Base-by-base conservation (phyloP, 441 rosid genomes). In the Euphorbia corollata region DNA sequence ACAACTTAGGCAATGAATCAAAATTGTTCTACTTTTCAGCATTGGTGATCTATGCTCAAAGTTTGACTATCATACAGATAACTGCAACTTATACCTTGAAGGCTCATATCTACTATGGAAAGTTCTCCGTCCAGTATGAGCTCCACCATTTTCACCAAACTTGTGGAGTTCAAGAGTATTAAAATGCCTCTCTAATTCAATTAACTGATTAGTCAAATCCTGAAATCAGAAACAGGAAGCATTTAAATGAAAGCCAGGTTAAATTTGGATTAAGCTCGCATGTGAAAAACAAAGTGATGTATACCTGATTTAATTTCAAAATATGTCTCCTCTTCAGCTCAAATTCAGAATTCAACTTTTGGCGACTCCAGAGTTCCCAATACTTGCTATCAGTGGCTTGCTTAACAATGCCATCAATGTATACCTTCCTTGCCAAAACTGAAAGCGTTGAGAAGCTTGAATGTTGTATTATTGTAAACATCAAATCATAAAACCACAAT, bases 361-460 rank as follows among this genome's bases (percentile, higher is more conserved):
- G 99, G 75, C 79, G 82, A 82, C 84, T 83, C 99, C 98, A 91
- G 51, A 91, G 85, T 61, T 91, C 96, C 97, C 91, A 85, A 69
- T 89, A 91, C 62, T 65, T 89, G 65, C 76, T 72, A 77, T 94
- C 97, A 65, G 86, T 85, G 71, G 96, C 87, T 88, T 94, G 99
- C 81, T 88, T 88, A 58, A 87, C 74, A 73, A 89, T 78, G 63
- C 92, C 96, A 75, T 94, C 94, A 75, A 89, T 65, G 68, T 85
- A 84, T 75, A 80, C 72, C 81, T 84, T 88, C 81, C 86, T 87
- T 32, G 94, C 93, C 89, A 89, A 73, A 75, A 85, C 99, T 94
- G 86, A 76, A 73, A 80, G 55, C 82, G 27, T 45, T 54, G 36
- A 65, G 7, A 59, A 54, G 54, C 59, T 30, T 63, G 63, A 68